Percentiles rank a stretch among this genome's conserved stretches.
Conservation (phyloP, 306 rosid genomes). For the Elaeagnus macrophylla region DNA sequence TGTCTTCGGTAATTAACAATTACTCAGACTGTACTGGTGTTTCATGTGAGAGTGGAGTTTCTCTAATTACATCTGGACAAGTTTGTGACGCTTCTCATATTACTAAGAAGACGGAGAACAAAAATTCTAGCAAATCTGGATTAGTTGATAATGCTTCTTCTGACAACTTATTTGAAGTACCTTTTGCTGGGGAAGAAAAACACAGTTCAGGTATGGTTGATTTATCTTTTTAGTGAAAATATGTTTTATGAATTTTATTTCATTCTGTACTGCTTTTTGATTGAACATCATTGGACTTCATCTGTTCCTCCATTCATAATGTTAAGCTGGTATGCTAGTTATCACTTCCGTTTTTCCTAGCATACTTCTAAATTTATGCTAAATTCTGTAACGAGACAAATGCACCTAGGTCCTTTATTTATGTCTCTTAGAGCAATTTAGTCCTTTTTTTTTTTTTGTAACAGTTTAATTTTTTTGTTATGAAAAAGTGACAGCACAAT, state of each 20-base stretch:
- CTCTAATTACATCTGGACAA: constrained; percentile 36
- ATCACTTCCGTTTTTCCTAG: no score
- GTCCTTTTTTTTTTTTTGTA: no score
- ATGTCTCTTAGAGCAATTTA: no score
- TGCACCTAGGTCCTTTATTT: no score
- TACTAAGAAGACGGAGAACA: constrained; percentile 42
- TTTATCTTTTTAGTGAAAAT: not conserved
- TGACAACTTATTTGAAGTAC: constrained; percentile 50
- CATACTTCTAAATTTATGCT: no score
- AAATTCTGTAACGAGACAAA: no score
- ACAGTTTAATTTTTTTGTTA: no score
- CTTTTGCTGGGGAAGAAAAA: constrained; percentile 56
- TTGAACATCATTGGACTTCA: no score
- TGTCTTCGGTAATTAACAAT: constrained; percentile 22
- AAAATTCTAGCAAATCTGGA: constrained; percentile 31
- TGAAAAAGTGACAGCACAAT: no score
- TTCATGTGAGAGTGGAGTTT: constrained; percentile 50
- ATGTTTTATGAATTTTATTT: not conserved
- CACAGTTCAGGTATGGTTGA: constrained; percentile 45
- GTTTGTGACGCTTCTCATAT: constrained; percentile 37
- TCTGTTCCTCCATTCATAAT: no score
- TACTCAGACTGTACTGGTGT: constrained; percentile 33
- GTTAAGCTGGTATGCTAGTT: no score
- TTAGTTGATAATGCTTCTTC: constrained; percentile 42
- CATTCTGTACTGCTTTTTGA: not conserved